Conservation (phyloP, 306 rosid genomes). For the Sicyos baderoa region DNA sequence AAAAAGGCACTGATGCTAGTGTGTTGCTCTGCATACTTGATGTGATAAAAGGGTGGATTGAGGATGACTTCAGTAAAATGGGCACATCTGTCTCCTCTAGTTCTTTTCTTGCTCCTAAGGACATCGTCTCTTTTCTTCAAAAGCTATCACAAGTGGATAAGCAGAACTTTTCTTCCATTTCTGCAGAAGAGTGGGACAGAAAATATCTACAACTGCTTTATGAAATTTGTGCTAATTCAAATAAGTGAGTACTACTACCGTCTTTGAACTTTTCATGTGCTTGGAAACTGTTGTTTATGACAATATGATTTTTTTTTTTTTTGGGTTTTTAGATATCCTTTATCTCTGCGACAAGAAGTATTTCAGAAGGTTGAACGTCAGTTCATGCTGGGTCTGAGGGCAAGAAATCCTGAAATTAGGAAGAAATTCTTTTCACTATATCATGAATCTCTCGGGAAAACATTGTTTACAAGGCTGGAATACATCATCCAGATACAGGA, state of each 20-base stretch:
- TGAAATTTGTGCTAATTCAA: conserved; percentile 77
- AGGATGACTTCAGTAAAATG: conserved; percentile 69
- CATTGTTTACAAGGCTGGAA: conserved; percentile 75
- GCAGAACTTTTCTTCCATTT: conserved; percentile 52
- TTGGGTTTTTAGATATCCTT: conserved; percentile 51
- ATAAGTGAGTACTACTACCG: conserved; percentile 60
- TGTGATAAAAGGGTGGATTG: conserved; percentile 95
- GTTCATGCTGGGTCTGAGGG: conserved; percentile 93
- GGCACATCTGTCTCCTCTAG: conserved; percentile 54
- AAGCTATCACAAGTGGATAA: conserved; percentile 90
- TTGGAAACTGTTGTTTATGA: conserved; percentile 21
- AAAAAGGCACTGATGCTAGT: conserved; percentile 88
- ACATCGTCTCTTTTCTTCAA: conserved; percentile 84
- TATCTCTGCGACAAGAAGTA: conserved; percentile 70
- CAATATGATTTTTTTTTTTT: conserved; percentile 20
- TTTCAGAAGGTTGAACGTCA: conserved; percentile 88
- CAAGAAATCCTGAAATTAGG: conserved; percentile 83
- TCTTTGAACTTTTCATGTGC: conserved; percentile 16
- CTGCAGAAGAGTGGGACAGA: conserved; percentile 80
- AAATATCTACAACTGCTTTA: conserved; percentile 82
- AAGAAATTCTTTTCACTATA: conserved; percentile 76
- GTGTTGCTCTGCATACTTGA: conserved; percentile 94
- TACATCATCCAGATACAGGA: conserved; percentile 82
- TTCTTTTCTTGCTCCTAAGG: conserved; percentile 74
- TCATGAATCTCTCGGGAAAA: conserved; percentile 79